Conservation (phyloP, 345 rosid genomes). For the Citrus sinensis region DNA sequence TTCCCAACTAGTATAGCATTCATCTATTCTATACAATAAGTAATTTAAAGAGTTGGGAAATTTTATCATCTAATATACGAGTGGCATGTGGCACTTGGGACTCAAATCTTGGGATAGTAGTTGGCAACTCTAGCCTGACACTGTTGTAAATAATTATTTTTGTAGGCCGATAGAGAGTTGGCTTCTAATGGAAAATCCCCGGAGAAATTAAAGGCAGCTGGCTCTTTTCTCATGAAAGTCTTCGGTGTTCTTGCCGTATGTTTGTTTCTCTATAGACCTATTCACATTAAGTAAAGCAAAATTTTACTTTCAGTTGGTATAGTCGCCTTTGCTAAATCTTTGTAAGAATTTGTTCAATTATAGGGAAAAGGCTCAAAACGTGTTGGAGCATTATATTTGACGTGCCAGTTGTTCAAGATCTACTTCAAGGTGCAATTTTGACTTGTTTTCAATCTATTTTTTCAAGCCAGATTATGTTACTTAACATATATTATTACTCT, state of each 20-base stretch:
- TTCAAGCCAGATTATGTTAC: neutral
- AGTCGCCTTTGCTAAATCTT: slow-evolving; percentile 9
- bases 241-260: slow-evolving; percentile 97
- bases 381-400: slow-evolving; percentile 90
- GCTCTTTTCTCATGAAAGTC: slow-evolving; percentile 93
- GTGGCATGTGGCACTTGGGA: no score
- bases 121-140: neutral
- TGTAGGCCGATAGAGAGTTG: slow-evolving; percentile 84
- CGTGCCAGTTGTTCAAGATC: slow-evolving; percentile 91
- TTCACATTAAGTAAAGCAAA: neutral
- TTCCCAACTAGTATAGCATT: no score
- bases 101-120: no score
- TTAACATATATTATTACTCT: slow-evolving; percentile 7
- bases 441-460: neutral
- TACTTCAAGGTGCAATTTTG: slow-evolving; percentile 69
- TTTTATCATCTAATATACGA: no score
- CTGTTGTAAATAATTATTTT: neutral
- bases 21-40: no score
- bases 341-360: slow-evolving; percentile 9
- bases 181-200: slow-evolving; percentile 82
- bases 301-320: neutral
- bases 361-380: slow-evolving; percentile 97
- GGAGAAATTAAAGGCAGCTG: slow-evolving; percentile 91
- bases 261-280: slow-evolving; percentile 8
- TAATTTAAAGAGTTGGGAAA: no score